These are phyloP conservation scores for Globisporangium parvum DNA, from an alignment of 352 stramenopile species.

Conservation along the genomic window DNA sequence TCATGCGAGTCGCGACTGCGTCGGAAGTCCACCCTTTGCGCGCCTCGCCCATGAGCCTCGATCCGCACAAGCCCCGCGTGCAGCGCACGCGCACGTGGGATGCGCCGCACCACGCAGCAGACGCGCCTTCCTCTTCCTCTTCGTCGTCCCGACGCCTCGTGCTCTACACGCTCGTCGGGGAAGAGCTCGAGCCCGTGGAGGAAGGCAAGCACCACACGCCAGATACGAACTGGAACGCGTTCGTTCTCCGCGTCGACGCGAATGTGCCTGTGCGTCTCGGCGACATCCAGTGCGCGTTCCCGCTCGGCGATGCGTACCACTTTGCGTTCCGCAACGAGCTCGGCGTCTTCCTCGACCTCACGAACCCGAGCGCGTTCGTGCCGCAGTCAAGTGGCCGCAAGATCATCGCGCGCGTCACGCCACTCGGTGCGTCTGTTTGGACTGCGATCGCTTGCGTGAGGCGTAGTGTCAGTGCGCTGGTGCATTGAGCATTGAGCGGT, in stretches of 20 bases:
- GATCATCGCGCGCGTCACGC: constrained; percentile 63
- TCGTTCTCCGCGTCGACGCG: constrained; percentile 26
- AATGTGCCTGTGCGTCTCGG: constrained; percentile 28
- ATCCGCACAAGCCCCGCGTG: constrained; percentile 13
- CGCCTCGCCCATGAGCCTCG: constrained; percentile 15
- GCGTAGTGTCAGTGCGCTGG: not conserved
- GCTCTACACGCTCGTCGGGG: constrained; percentile 64
- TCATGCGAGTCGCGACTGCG: constrained; percentile 11
- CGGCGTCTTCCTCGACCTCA: constrained; percentile 64
- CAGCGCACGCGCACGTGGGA: constrained; percentile 19
- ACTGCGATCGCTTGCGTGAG: not conserved
- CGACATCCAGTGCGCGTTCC: constrained; percentile 67
- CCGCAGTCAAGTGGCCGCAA: constrained; percentile 53
- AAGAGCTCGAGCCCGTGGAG: constrained; percentile 46
- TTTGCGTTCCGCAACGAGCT: constrained; percentile 74
- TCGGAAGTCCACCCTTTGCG: constrained; percentile 22
- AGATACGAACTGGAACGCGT: constrained; percentile 75
- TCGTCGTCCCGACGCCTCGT: constrained; percentile 22
- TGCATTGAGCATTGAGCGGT: not conserved
- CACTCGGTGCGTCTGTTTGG: constrained; percentile 23
- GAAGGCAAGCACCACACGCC: constrained; percentile 32
- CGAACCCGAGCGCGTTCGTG: constrained; percentile 57
- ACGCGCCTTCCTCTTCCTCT: not conserved
- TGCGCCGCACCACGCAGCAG: constrained; percentile 3
- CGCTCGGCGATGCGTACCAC: constrained; percentile 57